Evolutionary conservation across 2,329 filamentous ascomycete species (phyloP), one percentile per base, ranked within the genome.

Genomic region (Xylariaceae sp.): DNA sequence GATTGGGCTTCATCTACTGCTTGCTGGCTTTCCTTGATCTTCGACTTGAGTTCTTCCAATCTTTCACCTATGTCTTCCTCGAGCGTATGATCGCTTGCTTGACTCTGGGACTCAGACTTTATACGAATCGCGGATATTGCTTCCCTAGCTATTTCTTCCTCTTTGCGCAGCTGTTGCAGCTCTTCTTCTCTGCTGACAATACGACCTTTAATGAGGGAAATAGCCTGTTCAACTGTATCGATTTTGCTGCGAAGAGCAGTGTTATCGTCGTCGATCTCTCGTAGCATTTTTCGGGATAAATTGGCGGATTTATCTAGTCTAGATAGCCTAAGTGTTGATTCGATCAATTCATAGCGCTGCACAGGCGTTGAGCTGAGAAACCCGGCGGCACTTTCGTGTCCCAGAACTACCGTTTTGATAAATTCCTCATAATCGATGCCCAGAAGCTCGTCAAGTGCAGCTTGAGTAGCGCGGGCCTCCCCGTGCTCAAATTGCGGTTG

Each of bases 371-470:
- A 62, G 51, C 58, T 68, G 39, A 71, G 56, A 49, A 71, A 71
- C 32, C 68, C 65, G 2, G 60, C 57, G 13, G 65, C 59, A 29
- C 66, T 68, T 44, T 68, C 66, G 39, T 68, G 65, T 15, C 66
- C 66, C 7, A 70, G 58, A n/a, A 70, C 55, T 1, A 69, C 60
- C 3, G 62, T 68, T 57, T 63, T 61, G n/a, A 66, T 58, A 49
- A 65, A 70, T 3, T 65, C 66, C 2, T 65, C 63, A 46, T 64
- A 71, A 54, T 69, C 62, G 16, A 64, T 61, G 5, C 68, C 67
- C 13, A 71, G 51, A 42, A 71, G 57, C 40, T 62, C 63, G 18
- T 70, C 59, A 22, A 71, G 58, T 12, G 63, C 63, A 7, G 56
- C 57, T 50, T 70, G 67, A 5, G 63, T 66, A 19, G 52, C 47